phyloP scores from a whole-genome alignment of 345 rosid species.

The Eutrema heterophyllum region DNA sequence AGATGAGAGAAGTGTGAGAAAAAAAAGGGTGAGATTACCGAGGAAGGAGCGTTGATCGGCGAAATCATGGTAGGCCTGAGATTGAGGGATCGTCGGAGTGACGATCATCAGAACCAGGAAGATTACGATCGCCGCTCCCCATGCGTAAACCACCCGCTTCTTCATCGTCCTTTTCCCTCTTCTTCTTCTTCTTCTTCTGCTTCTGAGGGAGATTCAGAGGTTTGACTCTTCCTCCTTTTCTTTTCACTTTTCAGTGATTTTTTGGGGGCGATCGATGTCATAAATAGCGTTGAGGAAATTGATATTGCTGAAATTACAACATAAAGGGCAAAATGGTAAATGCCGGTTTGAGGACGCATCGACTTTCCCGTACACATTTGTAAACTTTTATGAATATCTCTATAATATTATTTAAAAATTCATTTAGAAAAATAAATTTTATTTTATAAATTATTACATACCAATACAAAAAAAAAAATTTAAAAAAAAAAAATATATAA shows the following conservation, averaged over 20 bases:
- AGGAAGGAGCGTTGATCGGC: slow-evolving; percentile 84
- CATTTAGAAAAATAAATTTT: no score
- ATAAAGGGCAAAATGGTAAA: background rate
- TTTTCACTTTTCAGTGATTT: background rate
- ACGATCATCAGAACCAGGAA: slow-evolving; percentile 80
- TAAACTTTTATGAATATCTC: no score
- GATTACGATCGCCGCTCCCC: slow-evolving; percentile 61
- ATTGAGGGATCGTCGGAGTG: slow-evolving; percentile 81
- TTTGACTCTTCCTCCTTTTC: slow-evolving; percentile 15
- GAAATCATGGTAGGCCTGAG: slow-evolving; percentile 78
- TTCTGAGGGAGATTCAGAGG: slow-evolving; percentile 18
- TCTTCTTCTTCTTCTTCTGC: slow-evolving; percentile 2
- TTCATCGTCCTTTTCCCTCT: slow-evolving; percentile 36
- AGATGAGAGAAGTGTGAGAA: background rate
- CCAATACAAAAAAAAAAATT: no score
- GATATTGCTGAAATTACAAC: background rate
- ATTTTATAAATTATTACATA: no score
- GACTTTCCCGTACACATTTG: no score
- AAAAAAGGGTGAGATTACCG: slow-evolving; percentile 32
- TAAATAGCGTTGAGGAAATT: background rate
- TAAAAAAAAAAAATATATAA: no score
- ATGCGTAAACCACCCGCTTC: slow-evolving; percentile 48
- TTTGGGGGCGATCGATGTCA: slow-evolving; percentile 1
- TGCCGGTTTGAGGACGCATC: background rate
- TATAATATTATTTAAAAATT: no score